These are phyloP conservation scores for Phylloporus arenicola DNA, from an alignment of 768 basidiomycete genomes.

Conservation along the genomic window DNA sequence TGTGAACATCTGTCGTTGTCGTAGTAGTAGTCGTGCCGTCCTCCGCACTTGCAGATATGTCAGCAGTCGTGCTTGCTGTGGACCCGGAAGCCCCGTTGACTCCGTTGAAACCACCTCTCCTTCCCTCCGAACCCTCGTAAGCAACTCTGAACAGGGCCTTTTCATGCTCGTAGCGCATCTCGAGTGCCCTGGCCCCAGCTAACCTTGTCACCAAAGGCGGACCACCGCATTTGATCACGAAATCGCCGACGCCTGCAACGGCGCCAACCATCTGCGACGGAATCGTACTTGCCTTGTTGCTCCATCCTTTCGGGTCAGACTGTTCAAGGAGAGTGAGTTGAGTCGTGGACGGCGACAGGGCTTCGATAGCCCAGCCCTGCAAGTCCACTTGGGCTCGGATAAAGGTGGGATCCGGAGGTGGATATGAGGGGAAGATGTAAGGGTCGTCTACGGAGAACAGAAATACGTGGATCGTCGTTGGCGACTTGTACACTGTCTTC, in stretches of 20 bases:
- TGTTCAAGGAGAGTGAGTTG: conserved; percentile 92
- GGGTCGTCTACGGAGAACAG: conserved; percentile 90
- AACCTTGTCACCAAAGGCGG: conserved; percentile 89
- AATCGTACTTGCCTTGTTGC: conserved; percentile 81
- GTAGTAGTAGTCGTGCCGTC: conserved; percentile 4
- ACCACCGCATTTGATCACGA: conserved; percentile 91
- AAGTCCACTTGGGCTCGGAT: conserved; percentile 96
- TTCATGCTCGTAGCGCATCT: conserved; percentile 84
- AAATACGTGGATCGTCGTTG: conserved; percentile 91
- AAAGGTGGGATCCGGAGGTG: conserved; percentile 60
- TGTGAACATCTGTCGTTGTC: conserved; percentile 33
- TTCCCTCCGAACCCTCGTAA: conserved; percentile 63
- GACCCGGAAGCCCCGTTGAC: conserved; percentile 14
- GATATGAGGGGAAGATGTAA: conserved; percentile 75
- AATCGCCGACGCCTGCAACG: conserved; percentile 90
- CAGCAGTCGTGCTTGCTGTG: neutral
- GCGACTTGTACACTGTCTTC: conserved; percentile 95
- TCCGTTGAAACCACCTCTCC: conserved; percentile 32
- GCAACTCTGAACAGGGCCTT: conserved; percentile 75
- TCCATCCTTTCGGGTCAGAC: conserved; percentile 96
- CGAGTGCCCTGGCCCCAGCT: conserved; percentile 67
- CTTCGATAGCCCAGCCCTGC: conserved; percentile 98
- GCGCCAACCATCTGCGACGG: conserved; percentile 90
- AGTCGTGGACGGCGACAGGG: conserved; percentile 91
- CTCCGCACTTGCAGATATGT: conserved; percentile 14